Evolutionary conservation across 2,329 filamentous ascomycete species (phyloP), one percentile per base, ranked within the genome.

Genomic region (Neofusicoccum laricinum): DNA sequence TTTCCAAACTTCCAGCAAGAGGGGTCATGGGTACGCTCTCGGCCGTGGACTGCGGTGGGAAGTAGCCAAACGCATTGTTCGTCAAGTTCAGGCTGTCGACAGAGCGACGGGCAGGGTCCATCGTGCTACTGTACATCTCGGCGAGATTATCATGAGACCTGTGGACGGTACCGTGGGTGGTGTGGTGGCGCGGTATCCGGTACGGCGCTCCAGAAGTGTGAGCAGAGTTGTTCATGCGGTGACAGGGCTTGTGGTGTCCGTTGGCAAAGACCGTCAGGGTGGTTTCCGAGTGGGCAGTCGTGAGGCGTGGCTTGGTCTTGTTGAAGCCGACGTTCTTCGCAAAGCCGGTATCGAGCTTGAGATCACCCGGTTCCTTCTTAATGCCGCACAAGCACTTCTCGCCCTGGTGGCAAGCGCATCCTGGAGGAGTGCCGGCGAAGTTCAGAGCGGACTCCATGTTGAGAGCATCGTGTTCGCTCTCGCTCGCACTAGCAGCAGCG

Each of bases 141-240:
- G 76, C 72, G 67, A 72, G 76, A 49, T 75, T 73, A 49, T 69
- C 75, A 66, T 77, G 76, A 19, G 75, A 75, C 40, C 75, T 64
- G 65, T 65, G 41, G 41, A 64, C 46, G 25, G 71, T 64, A 71
- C 74, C 74, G 63, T 77, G 76, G 10, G 68, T 43, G 34, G 75
- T 74, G 59, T 77, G 75, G n/a, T 75, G 75, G 17, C 75, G 74
- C 21, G 85, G 84, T 68, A 88, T 84, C 71, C 85, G 86, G 76
- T 89, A 89, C 1, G 87, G 87, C 68, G 84, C 77, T 65, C 86
- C 86, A 64, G 82, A 86, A 66, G 87, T 85, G 71, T 88, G 86
- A 65, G 85, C 85, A 67, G 84, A 82, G 73, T 87, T 85, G 75
- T 88, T 88, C 76, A 86, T 85, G 68, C 86, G 85, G 71, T 88